These are phyloP conservation scores for carrot (Daucus carota) DNA, from an alignment of 129 eudicot genomes.

Conservation along the genomic window DH1_v3.0 NC_030381.2:20599501-20600000, in stretches of 20 bases:
- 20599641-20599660: not conserved
- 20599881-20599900: slow-evolving; percentile 83
- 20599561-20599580: slow-evolving; percentile 43
- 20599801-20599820: slow-evolving; percentile 74
- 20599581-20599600: slow-evolving; percentile 52
- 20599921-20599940: slow-evolving; percentile 80
- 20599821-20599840: slow-evolving; percentile 65
- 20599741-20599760: not conserved
- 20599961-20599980: slow-evolving; percentile 91
- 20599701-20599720: not conserved
- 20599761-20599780: slow-evolving; percentile 43
- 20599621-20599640: slow-evolving; percentile 52
- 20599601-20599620: slow-evolving; percentile 82
- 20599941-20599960: slow-evolving; percentile 85
- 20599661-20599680: not conserved
- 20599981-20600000: slow-evolving; percentile 66
- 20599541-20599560: slow-evolving; percentile 80
- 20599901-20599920: slow-evolving; percentile 54
- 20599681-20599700: not conserved
- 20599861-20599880: slow-evolving; percentile 82
- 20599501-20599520: slow-evolving; percentile 32
- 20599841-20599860: slow-evolving; percentile 77
- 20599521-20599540: slow-evolving; percentile 64
- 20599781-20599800: slow-evolving; percentile 87
- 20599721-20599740: not conserved